These are phyloP conservation scores for Aspergillus baeticus DNA, from an alignment of 495 filamentous ascomycete genomes.

Conservation along the genomic window DNA sequence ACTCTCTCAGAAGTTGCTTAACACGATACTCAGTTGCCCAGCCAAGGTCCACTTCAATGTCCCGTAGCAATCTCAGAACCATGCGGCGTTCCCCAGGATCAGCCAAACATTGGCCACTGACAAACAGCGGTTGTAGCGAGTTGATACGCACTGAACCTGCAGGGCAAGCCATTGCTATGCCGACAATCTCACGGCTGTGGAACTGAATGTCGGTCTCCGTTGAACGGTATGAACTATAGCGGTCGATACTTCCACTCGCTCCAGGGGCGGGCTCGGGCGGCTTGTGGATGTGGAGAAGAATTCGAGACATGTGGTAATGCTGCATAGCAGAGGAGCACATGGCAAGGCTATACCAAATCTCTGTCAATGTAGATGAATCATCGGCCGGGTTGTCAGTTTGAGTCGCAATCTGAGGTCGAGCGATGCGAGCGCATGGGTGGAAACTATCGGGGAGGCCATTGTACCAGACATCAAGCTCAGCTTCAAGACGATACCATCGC, in stretches of 20 bases:
- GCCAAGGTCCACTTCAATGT: conserved; percentile 57
- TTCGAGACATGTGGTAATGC: conserved; percentile 64
- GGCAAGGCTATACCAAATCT: conserved; percentile 62
- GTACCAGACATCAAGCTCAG: conserved; percentile 59
- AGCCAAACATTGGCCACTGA: conserved; percentile 58
- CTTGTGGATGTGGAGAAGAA: conserved; percentile 61
- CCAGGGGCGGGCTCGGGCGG: conserved; percentile 55
- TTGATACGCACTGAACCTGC: conserved; percentile 58
- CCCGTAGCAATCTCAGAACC: conserved; percentile 52
- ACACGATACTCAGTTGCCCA: conserved; percentile 66
- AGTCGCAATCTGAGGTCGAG: conserved; percentile 18
- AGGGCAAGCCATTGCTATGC: conserved; percentile 53
- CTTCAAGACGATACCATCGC: conserved; percentile 54
- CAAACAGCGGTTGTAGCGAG: conserved; percentile 60
- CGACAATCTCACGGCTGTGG: conserved; percentile 59
- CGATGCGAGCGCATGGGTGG: conserved; percentile 47
- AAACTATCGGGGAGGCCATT: conserved; percentile 58
- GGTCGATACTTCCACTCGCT: conserved; percentile 47
- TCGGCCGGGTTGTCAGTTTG: conserved; percentile 23
- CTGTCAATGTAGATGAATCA: conserved; percentile 45
- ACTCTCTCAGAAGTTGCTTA: conserved; percentile 54
- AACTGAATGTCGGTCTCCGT: conserved; percentile 52
- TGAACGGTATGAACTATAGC: conserved; percentile 52
- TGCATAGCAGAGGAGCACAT: conserved; percentile 67
- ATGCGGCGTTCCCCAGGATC: conserved; percentile 49